phyloP scores from a whole-genome alignment of 2,329 filamentous ascomycete species.

The Phoma sp. region DNA sequence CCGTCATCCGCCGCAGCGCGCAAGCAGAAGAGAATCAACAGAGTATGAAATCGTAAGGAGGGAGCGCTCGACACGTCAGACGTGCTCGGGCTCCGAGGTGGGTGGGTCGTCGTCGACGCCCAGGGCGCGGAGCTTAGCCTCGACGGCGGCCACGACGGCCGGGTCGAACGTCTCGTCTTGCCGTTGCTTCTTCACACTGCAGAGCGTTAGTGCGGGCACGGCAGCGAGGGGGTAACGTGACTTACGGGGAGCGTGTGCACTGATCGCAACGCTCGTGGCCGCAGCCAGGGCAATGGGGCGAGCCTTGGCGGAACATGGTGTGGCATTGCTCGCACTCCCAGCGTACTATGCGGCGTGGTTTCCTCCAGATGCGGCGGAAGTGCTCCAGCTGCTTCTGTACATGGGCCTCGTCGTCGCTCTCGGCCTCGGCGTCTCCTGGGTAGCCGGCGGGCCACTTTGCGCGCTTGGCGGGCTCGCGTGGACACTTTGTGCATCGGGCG shows the following conservation, averaged over 20 bases:
- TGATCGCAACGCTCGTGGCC: constrained; percentile 64
- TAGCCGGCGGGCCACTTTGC: constrained; percentile 74
- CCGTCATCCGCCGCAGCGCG: too few species aligned
- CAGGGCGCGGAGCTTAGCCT: constrained; percentile 58
- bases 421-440: constrained; percentile 63
- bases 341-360: constrained; percentile 53
- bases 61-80: constrained; percentile 2
- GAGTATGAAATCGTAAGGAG: too few species aligned
- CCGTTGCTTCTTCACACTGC: constrained; percentile 63
- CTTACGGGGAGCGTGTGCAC: constrained; percentile 62
- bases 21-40: too few species aligned
- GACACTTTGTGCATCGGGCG: constrained; percentile 78
- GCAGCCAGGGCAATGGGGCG: constrained; percentile 65
- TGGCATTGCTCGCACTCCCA: constrained; percentile 68
- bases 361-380: constrained; percentile 50
- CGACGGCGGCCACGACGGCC: constrained; percentile 63
- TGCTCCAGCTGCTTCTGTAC: constrained; percentile 31
- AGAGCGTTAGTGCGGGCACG: too few species aligned
- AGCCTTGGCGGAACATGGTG: constrained; percentile 63
- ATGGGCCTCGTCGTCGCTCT: constrained; percentile 42
- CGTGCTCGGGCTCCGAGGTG: constrained; percentile 25
- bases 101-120: constrained; percentile 34
- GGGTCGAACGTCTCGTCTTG: constrained; percentile 65
- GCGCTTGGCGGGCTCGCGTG: constrained; percentile 76
- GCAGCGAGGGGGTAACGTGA: constrained; percentile 2